Evolutionary conservation across 2,329 filamentous ascomycete species (phyloP), one percentile per base, ranked within the genome.

Genomic region (Colletotrichum sp.): DNA sequence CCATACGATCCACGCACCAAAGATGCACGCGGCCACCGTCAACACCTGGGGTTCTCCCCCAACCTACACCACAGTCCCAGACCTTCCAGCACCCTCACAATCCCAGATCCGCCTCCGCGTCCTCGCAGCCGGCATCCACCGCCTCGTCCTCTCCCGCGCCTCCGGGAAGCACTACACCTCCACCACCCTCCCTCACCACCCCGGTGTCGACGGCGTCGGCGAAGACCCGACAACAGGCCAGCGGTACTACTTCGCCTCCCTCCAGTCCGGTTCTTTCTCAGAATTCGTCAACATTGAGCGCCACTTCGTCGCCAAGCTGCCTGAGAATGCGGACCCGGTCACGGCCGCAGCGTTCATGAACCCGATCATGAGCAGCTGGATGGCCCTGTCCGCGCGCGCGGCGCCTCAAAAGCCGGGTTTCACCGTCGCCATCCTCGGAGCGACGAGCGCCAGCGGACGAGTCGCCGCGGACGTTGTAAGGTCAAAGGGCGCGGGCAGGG

Each of bases 291-390:
- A 89, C 76, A 84, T 90, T 13, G 84, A 86, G 5, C 83, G 84
- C 32, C 78, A 72, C 5, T 81, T 81, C n/a, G 80, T 85, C 1
- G 83, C 85, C 2, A 83, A 85, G 4, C 73, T 92, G 3, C 88
- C 88, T 0, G 82, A 84, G 0, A 85, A 82, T 6, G 85, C 88
- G 10, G 88, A 91, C 78, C 84, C 88, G 0, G 81, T 87, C 2
- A 84, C 87, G 32, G 86, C 90, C n/a, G 91, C 91, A 0, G 89
- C 86, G 1, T 83, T 89, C 68, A 84, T 88, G 52, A 92, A 92
- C 77, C 90, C 90, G 1, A 89, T 87, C 30, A 87, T 90, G 84
- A 88, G 87, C 69, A 87, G 86, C 55, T 92, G 90, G 90, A 90
- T 92, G 89, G 90, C 89, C 6, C 82, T 92, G 44, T 85, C 83